These are phyloP conservation scores for Guadua angustifolia DNA, from an alignment of 176 grass and related monocot genomes.

Conservation along the genomic window DNA sequence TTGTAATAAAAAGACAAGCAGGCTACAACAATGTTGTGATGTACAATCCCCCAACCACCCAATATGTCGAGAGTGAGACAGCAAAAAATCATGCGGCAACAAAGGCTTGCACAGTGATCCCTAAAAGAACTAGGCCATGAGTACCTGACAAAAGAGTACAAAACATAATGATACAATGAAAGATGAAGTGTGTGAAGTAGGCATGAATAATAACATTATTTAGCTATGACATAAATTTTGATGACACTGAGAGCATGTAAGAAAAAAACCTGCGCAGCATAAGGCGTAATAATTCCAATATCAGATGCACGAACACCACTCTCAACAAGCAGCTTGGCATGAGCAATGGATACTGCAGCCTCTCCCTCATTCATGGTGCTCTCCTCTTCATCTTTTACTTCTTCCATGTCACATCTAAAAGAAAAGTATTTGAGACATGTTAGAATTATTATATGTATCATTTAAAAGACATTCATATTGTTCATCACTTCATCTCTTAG, in stretches of 20 bases:
- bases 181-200: conserved; percentile 1
- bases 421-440: conserved; percentile 15
- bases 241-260: conserved; percentile 36
- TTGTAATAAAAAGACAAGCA: no score
- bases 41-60: conserved; percentile 4
- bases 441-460: conserved; percentile 28
- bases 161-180: conserved; percentile 1
- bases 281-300: conserved; percentile 96
- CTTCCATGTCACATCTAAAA: conserved; percentile 99
- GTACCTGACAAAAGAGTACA: not conserved
- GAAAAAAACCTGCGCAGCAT: conserved; percentile 83
- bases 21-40: no score
- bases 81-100: conserved; percentile 24
- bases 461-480: conserved; percentile 18
- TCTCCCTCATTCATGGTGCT: conserved; percentile 96
- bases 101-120: not conserved
- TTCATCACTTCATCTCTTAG: conserved; percentile 8
- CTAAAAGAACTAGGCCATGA: conserved; percentile 8
- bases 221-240: conserved; percentile 7
- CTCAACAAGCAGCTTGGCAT: conserved; percentile 91
- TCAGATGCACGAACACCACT: conserved; percentile 79
- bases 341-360: conserved; percentile 76
- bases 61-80: not conserved
- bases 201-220: conserved; percentile 34
- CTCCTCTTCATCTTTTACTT: conserved; percentile 97